Percentiles rank a stretch among this genome's conserved stretches.
Conservation (phyloP, 441 rosid species). For the Adansonia madagascariensis region DNA sequence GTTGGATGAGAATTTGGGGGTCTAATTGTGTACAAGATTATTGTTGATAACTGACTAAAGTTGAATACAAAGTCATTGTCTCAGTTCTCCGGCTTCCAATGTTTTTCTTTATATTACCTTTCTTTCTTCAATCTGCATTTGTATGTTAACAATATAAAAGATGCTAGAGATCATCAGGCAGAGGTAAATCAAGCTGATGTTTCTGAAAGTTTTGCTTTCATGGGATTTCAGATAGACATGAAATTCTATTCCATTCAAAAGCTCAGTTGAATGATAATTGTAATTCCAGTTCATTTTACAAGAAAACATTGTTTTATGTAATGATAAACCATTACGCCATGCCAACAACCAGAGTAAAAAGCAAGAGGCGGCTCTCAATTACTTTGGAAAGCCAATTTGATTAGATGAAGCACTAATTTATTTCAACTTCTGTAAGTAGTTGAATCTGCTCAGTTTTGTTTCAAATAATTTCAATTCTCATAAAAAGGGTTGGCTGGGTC, state of each 20-base stretch:
- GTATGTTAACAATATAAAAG: neutral
- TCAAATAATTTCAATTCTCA: neutral
- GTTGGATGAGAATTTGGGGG: slow-evolving; percentile 32
- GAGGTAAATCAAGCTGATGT: neutral
- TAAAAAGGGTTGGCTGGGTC: neutral
- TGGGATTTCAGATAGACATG: neutral
- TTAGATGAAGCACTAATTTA: neutral
- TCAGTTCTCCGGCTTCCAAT: neutral
- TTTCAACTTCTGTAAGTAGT: neutral
- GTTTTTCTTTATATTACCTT: neutral
- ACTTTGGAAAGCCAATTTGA: neutral
- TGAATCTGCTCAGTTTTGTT: neutral
- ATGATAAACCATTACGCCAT: neutral
- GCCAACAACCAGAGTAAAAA: too few species aligned
- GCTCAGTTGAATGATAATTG: neutral
- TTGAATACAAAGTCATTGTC: slow-evolving; percentile 8
- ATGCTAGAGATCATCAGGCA: neutral
- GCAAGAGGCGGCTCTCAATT: neutral
- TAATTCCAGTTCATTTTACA: neutral
- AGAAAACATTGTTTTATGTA: neutral
- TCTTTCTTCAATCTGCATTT: neutral
- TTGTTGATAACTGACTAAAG: neutral
- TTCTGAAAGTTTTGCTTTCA: neutral
- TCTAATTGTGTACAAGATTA: slow-evolving; percentile 25
- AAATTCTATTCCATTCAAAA: neutral